Conservation (phyloP, 306 rosid species). For the Urtica urens region DNA sequence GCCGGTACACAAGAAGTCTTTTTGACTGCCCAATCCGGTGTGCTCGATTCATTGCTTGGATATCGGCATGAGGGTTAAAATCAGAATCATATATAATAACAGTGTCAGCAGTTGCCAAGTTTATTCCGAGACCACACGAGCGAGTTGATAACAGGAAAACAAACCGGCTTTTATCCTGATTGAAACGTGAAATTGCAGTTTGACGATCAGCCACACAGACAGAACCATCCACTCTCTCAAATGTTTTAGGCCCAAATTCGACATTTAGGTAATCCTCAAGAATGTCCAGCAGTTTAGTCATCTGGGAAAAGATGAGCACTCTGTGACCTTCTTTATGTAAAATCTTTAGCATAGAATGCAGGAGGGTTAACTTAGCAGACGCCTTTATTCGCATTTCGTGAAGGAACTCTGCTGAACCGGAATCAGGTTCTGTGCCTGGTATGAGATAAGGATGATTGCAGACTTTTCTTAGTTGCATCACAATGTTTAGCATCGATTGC, state of each 20-base stretch:
- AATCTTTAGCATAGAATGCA: slow-evolving; percentile 93
- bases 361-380: slow-evolving; percentile 87
- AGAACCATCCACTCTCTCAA: slow-evolving; percentile 96
- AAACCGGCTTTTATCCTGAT: slow-evolving; percentile 95
- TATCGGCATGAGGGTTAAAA: slow-evolving; percentile 99
- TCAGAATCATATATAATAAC: slow-evolving; percentile 98
- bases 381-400: slow-evolving; percentile 99
- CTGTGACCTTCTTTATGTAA: slow-evolving; percentile 80
- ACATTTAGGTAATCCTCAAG: slow-evolving; percentile 82
- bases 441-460: slow-evolving; percentile 99
- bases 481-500: slow-evolving; percentile 93
- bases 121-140: slow-evolving; percentile 97
- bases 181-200: slow-evolving; percentile 85
- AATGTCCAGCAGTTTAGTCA: slow-evolving; percentile 97
- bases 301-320: slow-evolving; percentile 93
- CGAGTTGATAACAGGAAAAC: slow-evolving; percentile 97
- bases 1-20: slow-evolving; percentile 92
- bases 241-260: slow-evolving; percentile 97
- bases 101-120: slow-evolving; percentile 98
- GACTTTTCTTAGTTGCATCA: slow-evolving; percentile 97
- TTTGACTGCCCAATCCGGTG: slow-evolving; percentile 99
- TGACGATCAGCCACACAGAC: slow-evolving; percentile 94
- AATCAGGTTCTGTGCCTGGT: slow-evolving; percentile 97
- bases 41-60: slow-evolving; percentile 99
- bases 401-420: slow-evolving; percentile 85